Evolutionary conservation across 192 early-diverging fungal species (phyloP).

Genomic region (Chytriomyces hyalinus): DNA sequence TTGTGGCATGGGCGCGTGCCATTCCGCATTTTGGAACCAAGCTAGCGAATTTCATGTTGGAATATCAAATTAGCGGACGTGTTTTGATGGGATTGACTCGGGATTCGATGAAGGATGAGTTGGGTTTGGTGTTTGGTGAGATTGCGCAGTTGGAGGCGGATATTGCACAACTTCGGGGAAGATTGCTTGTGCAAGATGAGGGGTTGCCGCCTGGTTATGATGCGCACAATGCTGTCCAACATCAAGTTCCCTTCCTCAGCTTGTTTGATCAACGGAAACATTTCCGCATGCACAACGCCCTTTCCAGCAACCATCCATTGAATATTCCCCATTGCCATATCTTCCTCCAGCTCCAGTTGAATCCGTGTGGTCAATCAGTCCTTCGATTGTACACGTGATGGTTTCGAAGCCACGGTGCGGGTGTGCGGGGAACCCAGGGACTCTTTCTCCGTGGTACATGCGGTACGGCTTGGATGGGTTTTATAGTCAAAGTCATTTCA

Average conservation of each 20-base stretch:
- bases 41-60: not conserved
- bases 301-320: constrained; percentile 75
- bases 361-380: constrained; percentile 64
- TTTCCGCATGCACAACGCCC: constrained; percentile 64
- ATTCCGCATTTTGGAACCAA: not conserved
- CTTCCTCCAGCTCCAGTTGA: constrained; percentile 58
- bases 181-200: too few relatives aligned
- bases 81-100: not conserved
- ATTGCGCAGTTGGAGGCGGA: not conserved
- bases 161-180: too few relatives aligned
- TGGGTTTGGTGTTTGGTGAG: not conserved
- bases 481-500: too few relatives aligned
- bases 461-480: not conserved
- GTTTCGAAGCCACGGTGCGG: constrained; percentile 67
- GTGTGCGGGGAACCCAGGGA: constrained; percentile 35
- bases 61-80: not conserved
- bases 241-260: not conserved
- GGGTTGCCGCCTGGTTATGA: too few relatives aligned
- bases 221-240: too few relatives aligned
- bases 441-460: constrained; percentile 22
- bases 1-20: not conserved
- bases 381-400: constrained; percentile 68
- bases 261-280: not conserved
- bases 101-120: not conserved
- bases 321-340: constrained; percentile 50